Evolutionary conservation across 2,329 filamentous ascomycete species (phyloP).

Genomic region (Phialemonium atrogriseum): DNA sequence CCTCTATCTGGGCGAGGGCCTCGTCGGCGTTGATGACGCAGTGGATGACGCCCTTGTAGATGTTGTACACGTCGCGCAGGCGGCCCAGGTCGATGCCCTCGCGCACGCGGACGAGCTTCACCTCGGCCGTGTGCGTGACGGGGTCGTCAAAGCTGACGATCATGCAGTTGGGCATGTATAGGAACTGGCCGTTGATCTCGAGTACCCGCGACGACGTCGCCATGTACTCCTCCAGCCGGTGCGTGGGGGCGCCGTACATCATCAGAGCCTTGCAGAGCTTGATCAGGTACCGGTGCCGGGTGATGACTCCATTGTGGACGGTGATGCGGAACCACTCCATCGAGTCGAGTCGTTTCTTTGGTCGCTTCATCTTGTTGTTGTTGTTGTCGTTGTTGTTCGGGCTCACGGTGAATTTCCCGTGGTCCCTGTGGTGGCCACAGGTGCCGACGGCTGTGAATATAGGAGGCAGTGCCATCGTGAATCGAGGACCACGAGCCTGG

Average conservation of each 20-base stretch:
- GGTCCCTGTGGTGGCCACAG: conserved; percentile 12
- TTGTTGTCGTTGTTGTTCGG: background rate
- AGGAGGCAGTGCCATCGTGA: too few species aligned
- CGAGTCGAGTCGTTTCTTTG: conserved; percentile 12
- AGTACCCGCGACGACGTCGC: conserved; percentile 82
- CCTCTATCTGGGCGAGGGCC: conserved; percentile 53
- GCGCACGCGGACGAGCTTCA: conserved; percentile 60
- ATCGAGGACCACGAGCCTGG: too few species aligned
- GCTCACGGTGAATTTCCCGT: conserved; percentile 3
- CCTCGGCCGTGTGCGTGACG: conserved; percentile 67
- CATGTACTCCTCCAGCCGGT: conserved; percentile 87
- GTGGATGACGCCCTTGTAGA: conserved; percentile 78
- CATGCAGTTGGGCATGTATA: conserved; percentile 91
- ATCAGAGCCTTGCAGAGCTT: conserved; percentile 82
- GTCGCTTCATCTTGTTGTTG: conserved; percentile 11
- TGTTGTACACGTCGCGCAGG: conserved; percentile 63
- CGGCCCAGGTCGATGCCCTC: conserved; percentile 69
- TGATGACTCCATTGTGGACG: conserved; percentile 60
- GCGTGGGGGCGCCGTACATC: conserved; percentile 83
- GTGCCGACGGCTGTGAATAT: too few species aligned
- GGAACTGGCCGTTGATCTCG: conserved; percentile 80
- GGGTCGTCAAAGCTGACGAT: conserved; percentile 82
- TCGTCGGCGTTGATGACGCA: conserved; percentile 66
- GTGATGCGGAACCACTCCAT: conserved; percentile 35
- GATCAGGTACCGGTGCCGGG: conserved; percentile 73